A percentile compares a stretch with the other conserved stretches of the same genome.
phyloP scores from a whole-genome alignment of 2,329 filamentous ascomycete species.

The Verruconis gallopava region DNA sequence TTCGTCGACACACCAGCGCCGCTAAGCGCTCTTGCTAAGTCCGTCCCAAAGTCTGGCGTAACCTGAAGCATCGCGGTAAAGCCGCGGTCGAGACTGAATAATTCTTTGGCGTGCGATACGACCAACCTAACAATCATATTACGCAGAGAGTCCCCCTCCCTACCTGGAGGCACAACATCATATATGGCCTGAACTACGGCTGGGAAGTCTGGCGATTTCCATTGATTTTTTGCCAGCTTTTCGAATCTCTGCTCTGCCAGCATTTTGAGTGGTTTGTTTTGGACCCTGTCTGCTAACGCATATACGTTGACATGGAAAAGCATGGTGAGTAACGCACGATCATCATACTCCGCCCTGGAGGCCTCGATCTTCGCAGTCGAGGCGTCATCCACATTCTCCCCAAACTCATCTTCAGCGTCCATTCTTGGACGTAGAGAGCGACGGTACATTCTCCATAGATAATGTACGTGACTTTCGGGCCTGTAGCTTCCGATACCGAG shows the following conservation, averaged over 20 bases:
- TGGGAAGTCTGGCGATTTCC: neutral
- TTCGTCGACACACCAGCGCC: neutral
- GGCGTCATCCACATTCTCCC: neutral
- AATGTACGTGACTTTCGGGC: neutral
- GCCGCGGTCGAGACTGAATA: neutral
- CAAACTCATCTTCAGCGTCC: neutral
- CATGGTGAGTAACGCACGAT: neutral
- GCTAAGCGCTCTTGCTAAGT: neutral
- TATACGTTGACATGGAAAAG: conserved; percentile 3
- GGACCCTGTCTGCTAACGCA: conserved; percentile 2
- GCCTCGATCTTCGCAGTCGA: neutral
- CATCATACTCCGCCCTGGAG: neutral
- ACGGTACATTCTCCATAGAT: neutral
- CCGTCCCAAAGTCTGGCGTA: neutral
- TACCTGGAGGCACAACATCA: neutral
- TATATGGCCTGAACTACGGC: neutral
- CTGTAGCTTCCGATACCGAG: neutral
- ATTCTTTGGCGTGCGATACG: neutral
- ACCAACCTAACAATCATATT: neutral
- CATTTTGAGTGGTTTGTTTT: neutral
- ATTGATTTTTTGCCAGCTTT: neutral
- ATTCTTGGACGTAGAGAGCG: neutral
- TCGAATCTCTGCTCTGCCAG: conserved; percentile 3
- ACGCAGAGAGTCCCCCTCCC: neutral
- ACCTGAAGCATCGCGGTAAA: neutral